A percentile compares a stretch with the other conserved stretches of the same genome.
These are phyloP conservation scores for Komagataella phaffii DNA, from an alignment of 805 yeast genomes.

Conservation along the genomic window DNA sequence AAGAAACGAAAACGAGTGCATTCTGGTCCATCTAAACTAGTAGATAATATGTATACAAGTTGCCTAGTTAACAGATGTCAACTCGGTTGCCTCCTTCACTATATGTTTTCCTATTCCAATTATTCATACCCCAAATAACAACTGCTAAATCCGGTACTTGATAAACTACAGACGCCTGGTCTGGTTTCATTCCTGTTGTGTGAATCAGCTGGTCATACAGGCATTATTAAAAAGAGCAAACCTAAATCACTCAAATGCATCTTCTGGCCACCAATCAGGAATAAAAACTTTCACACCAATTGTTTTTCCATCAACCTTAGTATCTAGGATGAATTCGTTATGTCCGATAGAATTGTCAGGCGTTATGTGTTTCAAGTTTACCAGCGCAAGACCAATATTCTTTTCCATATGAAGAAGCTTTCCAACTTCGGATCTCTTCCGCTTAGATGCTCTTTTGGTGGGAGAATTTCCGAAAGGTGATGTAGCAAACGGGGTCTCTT, in stretches of 20 bases:
- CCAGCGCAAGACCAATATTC: conserved; percentile 53
- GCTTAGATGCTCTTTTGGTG: conserved; percentile 11
- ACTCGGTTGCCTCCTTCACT: no score
- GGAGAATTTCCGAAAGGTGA: conserved; percentile 28
- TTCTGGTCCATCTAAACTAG: no score
- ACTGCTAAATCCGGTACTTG: no score
- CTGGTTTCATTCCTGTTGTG: not conserved
- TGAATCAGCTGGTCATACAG: not conserved
- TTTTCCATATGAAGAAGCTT: conserved; percentile 41
- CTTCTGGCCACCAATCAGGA: conserved; percentile 72
- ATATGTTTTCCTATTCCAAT: no score
- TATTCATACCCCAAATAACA: no score
- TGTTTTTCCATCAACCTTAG: conserved; percentile 7
- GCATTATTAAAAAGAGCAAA: not conserved
- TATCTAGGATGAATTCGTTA: conserved; percentile 10
- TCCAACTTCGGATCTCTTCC: conserved; percentile 40
- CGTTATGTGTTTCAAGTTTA: conserved; percentile 24
- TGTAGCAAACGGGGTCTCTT: not conserved
- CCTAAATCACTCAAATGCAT: conserved; percentile 8
- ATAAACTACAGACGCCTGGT: not conserved
- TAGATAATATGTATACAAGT: no score
- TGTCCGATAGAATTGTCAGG: conserved; percentile 10
- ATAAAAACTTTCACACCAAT: conserved; percentile 36
- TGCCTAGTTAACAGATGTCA: no score
- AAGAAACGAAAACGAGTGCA: no score